Percentiles rank a stretch among this genome's conserved stretches.
These are phyloP conservation scores for Arthroderma sp. DNA, from an alignment of 2,329 filamentous ascomycete genomes.

Conservation along the genomic window DNA sequence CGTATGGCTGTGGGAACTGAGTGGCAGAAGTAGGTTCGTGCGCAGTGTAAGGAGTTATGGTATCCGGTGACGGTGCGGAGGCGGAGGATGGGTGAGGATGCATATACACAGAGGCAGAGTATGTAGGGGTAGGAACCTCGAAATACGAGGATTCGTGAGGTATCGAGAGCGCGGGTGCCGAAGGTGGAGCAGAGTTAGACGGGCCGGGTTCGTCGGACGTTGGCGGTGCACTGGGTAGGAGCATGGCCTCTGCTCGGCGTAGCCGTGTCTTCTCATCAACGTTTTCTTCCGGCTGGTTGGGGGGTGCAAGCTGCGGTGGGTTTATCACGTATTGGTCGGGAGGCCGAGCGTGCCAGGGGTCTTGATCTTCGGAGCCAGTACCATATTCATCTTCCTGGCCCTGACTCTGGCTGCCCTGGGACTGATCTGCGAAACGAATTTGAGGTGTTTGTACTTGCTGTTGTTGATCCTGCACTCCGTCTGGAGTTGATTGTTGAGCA, in stretches of 20 bases:
- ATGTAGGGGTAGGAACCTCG: constrained; percentile 26
- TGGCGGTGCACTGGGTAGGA: constrained; percentile 71
- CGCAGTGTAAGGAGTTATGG: constrained; percentile 17
- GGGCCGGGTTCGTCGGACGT: constrained; percentile 35
- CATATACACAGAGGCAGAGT: constrained; percentile 21
- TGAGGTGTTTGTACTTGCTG: background rate
- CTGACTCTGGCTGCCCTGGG: background rate
- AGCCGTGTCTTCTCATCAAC: constrained; percentile 74
- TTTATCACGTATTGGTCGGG: constrained; percentile 4
- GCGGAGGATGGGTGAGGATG: constrained; percentile 14
- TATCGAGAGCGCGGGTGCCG: constrained; percentile 34
- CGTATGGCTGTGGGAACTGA: constrained; percentile 6
- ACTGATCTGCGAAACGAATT: background rate
- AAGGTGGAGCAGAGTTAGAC: constrained; percentile 33
- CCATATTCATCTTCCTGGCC: background rate
- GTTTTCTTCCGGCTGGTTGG: constrained; percentile 46
- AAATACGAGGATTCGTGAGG: constrained; percentile 39
- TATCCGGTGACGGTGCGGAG: constrained; percentile 23
- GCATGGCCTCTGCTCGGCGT: constrained; percentile 60
- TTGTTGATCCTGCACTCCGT: constrained; percentile 4
- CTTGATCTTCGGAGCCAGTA: constrained; percentile 1
- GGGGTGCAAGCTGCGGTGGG: constrained; percentile 16
- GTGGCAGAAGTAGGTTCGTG: constrained; percentile 6
- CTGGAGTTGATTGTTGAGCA: background rate
- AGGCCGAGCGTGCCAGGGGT: constrained; percentile 3